Percentiles rank a stretch among this genome's conserved stretches.
Conservation (phyloP, 805 yeast genomes). For the Diddensiella santjacobensis region DNA sequence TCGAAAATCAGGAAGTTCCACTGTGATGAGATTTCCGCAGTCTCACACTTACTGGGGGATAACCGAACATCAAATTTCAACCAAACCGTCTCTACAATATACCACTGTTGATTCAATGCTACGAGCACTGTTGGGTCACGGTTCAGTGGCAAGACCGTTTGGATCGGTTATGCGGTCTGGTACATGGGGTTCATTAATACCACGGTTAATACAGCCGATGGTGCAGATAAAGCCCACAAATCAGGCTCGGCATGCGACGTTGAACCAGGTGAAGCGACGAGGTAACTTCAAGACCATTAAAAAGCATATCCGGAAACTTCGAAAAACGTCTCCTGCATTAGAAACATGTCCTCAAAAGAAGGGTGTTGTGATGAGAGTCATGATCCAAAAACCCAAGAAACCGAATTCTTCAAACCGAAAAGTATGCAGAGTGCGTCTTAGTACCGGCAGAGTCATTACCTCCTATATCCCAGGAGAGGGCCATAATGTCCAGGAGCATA, state of each 20-base stretch:
- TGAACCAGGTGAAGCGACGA: conserved; percentile 34
- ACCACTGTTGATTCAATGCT: conserved; percentile 12
- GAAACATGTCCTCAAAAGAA: conserved; percentile 79
- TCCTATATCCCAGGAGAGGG: conserved; percentile 99
- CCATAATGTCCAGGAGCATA: conserved; percentile 95
- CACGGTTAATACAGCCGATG: background rate
- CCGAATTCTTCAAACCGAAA: conserved; percentile 98
- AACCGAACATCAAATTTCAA: no score
- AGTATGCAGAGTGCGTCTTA: conserved; percentile 88
- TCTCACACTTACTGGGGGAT: no score
- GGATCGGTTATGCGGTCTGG: background rate
- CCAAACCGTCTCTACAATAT: no score
- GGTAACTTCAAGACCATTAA: conserved; percentile 33
- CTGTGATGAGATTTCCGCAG: no score
- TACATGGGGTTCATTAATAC: background rate
- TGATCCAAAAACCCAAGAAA: conserved; percentile 95
- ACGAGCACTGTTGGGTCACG: background rate
- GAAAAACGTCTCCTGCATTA: conserved; percentile 70
- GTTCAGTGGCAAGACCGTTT: background rate
- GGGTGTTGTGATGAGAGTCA: conserved; percentile 90
- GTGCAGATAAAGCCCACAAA: background rate
- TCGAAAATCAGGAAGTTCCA: no score
- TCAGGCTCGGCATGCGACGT: conserved; percentile 15
- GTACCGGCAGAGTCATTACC: conserved; percentile 83
- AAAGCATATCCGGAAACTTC: conserved; percentile 27